Conservation (phyloP, 169 alveolate species). For the Cryptosporidium parvum region DNA sequence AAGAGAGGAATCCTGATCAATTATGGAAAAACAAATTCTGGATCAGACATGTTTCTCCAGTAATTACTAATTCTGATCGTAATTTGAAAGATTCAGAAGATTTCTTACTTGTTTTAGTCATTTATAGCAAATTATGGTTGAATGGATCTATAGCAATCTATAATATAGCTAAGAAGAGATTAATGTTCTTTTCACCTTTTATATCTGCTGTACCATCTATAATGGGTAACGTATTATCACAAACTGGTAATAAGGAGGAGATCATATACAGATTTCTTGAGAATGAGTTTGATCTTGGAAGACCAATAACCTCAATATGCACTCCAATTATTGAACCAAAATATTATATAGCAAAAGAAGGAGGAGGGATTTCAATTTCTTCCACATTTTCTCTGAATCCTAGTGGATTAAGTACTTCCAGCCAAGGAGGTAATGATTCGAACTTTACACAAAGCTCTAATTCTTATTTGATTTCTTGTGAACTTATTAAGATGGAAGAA, state of each 20-base stretch:
- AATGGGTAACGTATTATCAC: conserved; percentile 39
- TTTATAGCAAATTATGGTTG: conserved; percentile 59
- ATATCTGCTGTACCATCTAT: conserved; percentile 53
- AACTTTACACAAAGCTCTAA: background rate
- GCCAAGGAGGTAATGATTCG: conserved; percentile 1
- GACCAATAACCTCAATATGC: conserved; percentile 41
- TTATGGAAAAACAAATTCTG: conserved; percentile 13
- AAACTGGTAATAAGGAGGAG: conserved; percentile 7
- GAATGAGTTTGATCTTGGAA: conserved; percentile 63
- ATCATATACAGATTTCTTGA: conserved; percentile 44
- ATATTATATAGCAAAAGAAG: conserved; percentile 17
- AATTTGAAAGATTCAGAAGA: background rate
- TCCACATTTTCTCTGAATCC: background rate
- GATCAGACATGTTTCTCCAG: conserved; percentile 54
- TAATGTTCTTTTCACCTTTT: conserved; percentile 60
- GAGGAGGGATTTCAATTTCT: conserved; percentile 16
- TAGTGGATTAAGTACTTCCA: background rate
- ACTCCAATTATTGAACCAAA: conserved; percentile 70
- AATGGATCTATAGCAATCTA: conserved; percentile 43
- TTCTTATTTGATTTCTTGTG: conserved; percentile 38
- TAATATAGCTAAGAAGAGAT: conserved; percentile 26
- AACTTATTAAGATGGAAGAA: conserved; percentile 7
- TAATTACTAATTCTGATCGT: conserved; percentile 9
- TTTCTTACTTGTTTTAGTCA: conserved; percentile 16
- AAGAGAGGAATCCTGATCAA: background rate